Conservation (phyloP, 345 rosid genomes). For the Acer campestre region DNA sequence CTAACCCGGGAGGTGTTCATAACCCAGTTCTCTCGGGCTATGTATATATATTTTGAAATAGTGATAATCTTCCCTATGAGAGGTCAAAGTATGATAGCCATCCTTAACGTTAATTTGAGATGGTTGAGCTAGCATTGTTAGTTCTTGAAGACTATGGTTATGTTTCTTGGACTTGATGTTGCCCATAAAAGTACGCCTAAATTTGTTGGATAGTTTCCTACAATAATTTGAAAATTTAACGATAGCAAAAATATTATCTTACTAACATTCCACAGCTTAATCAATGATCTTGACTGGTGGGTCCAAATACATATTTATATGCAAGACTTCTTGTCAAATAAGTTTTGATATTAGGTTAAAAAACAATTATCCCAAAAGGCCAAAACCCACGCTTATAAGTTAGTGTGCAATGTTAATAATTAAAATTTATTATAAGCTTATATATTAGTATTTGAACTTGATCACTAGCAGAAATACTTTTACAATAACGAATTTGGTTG, state of each 20-base stretch:
- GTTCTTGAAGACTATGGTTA: not conserved
- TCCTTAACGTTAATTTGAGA: not conserved
- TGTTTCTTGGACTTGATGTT: not conserved
- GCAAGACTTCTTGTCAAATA: too few species aligned
- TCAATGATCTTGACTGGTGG: too few species aligned
- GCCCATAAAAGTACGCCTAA: not conserved
- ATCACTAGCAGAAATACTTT: not conserved
- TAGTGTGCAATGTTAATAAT: not conserved
- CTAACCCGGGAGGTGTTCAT: slow-evolving; percentile 11
- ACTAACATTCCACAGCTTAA: not conserved
- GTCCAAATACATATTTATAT: too few species aligned
- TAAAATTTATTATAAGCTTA: not conserved
- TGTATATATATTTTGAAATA: not conserved
- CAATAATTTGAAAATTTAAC: not conserved
- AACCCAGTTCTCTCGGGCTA: not conserved
- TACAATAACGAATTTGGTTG: not conserved
- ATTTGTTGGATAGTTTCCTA: not conserved
- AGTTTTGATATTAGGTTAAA: not conserved
- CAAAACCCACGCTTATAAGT: not conserved
- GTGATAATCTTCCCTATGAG: not conserved
- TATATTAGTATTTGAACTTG: not conserved
- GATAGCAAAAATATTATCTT: not conserved
- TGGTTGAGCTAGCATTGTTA: too few species aligned
- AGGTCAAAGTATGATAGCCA: not conserved
- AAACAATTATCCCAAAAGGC: not conserved